Conservation (phyloP, 148 eudicot species). For the Selenicereus undatus region DNA sequence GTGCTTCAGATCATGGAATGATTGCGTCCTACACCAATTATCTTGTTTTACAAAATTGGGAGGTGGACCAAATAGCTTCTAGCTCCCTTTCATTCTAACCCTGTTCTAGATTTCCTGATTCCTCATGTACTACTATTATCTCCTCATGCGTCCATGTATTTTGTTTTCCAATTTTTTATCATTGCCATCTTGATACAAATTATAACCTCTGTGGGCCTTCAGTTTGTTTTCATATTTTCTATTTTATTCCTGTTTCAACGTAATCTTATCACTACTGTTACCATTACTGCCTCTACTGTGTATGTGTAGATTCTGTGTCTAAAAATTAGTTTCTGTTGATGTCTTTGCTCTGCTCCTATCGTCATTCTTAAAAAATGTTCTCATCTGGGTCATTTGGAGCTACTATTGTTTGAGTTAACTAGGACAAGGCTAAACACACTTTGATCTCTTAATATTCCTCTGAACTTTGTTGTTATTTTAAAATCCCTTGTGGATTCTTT, state of each 20-base stretch:
- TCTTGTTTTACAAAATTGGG: not conserved
- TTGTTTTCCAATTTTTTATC: not conserved
- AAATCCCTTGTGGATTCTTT: not conserved
- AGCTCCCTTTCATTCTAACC: not conserved
- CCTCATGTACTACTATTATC: not conserved
- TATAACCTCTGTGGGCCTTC: not conserved
- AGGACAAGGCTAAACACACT: not conserved
- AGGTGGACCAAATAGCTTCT: not conserved
- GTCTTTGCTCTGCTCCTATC: not conserved
- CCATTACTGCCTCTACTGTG: not conserved
- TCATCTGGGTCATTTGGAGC: not conserved
- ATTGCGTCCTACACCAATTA: not conserved
- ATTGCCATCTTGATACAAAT: not conserved
- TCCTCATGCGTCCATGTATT: not conserved
- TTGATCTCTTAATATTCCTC: not conserved
- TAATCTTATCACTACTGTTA: not conserved
- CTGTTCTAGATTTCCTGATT: not conserved
- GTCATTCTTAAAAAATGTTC: not conserved
- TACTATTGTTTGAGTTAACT: not conserved
- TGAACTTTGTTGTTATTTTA: not conserved
- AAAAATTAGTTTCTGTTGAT: not conserved
- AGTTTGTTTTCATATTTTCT: not conserved
- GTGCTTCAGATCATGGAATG: not conserved
- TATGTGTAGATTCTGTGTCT: not conserved
- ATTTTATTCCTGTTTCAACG: not conserved